Conservation (phyloP, 1,284 basidiomycete species). For the Moesziomyces antarcticus region DNA sequence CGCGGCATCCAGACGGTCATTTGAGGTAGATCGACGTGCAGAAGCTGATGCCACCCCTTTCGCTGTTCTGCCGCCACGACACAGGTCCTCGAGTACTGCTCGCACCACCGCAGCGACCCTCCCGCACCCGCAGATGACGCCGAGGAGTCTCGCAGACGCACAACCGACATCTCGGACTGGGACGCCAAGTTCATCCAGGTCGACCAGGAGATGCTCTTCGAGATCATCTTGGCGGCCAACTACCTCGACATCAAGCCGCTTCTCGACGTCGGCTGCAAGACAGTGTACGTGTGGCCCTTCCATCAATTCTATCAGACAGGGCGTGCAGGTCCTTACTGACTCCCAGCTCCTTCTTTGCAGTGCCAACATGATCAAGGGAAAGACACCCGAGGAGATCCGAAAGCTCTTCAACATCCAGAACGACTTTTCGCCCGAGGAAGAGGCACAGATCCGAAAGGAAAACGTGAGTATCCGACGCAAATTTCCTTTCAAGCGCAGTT, state of each 20-base stretch:
- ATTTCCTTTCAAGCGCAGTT: neutral
- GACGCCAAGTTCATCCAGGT: conserved; percentile 95
- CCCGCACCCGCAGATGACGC: conserved; percentile 82
- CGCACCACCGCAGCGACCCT: conserved; percentile 96
- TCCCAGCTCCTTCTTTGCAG: conserved; percentile 23
- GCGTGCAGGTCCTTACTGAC: neutral
- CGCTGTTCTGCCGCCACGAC: neutral
- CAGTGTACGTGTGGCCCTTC: conserved; percentile 72
- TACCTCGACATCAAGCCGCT: conserved; percentile 99
- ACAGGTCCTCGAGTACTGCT: conserved; percentile 98
- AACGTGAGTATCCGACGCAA: conserved; percentile 73
- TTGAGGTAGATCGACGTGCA: neutral
- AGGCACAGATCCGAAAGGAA: conserved; percentile 99
- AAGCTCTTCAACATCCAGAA: conserved; percentile 83
- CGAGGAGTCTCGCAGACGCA: conserved; percentile 93
- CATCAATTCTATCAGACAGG: neutral
- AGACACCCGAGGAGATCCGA: conserved; percentile 94
- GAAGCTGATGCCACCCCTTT: neutral
- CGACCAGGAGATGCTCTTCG: conserved; percentile 97
- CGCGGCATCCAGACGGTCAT: neutral
- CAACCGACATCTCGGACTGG: conserved; percentile 98
- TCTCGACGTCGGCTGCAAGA: conserved; percentile 99
- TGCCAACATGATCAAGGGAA: conserved; percentile 99
- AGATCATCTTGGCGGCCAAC: conserved; percentile 99
- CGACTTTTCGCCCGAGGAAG: conserved; percentile 98